Percentiles rank a stretch among this genome's conserved stretches.
These are phyloP conservation scores for Aspergillus versicolor DNA, from an alignment of 2,329 filamentous ascomycete species.

Conservation along the genomic window DNA sequence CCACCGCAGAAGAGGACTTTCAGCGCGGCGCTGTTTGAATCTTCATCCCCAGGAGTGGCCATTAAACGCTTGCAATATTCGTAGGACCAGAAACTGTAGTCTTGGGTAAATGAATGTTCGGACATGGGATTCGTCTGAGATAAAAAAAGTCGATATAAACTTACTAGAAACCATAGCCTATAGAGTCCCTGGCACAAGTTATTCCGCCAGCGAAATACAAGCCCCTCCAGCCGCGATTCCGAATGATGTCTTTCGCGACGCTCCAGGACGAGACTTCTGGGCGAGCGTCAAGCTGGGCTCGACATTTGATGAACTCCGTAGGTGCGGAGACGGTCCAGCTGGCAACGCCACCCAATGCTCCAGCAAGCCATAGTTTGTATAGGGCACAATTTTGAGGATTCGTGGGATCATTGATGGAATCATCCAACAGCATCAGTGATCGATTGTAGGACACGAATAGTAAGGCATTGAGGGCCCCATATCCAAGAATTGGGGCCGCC, in stretches of 20 bases:
- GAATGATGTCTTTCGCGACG: constrained; percentile 63
- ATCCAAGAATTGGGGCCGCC: constrained; percentile 82
- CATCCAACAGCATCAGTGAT: constrained; percentile 63
- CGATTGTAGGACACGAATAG: constrained; percentile 91
- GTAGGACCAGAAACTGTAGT: constrained; percentile 77
- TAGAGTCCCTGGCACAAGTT: constrained; percentile 77
- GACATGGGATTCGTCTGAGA: background rate
- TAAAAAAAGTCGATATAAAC: constrained; percentile 22
- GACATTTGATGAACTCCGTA: constrained; percentile 87
- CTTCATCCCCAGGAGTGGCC: constrained; percentile 44
- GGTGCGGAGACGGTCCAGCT: constrained; percentile 85
- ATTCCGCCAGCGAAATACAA: constrained; percentile 79
- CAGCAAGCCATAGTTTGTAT: constrained; percentile 72
- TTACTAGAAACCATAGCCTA: constrained; percentile 95
- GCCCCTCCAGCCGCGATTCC: constrained; percentile 61
- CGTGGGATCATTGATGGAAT: constrained; percentile 43
- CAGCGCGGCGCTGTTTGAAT: constrained; percentile 52
- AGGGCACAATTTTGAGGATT: constrained; percentile 51
- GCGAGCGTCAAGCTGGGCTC: constrained; percentile 66
- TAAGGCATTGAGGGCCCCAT: constrained; percentile 86
- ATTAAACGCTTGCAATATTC: constrained; percentile 68
- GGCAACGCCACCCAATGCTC: constrained; percentile 76
- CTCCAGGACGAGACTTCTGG: constrained; percentile 58
- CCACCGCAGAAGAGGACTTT: constrained; percentile 81
- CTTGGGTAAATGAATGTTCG: constrained; percentile 9